These are phyloP conservation scores for Theobroma grandiflorum DNA, from an alignment of 441 rosid genomes.

Conservation along the genomic window DNA sequence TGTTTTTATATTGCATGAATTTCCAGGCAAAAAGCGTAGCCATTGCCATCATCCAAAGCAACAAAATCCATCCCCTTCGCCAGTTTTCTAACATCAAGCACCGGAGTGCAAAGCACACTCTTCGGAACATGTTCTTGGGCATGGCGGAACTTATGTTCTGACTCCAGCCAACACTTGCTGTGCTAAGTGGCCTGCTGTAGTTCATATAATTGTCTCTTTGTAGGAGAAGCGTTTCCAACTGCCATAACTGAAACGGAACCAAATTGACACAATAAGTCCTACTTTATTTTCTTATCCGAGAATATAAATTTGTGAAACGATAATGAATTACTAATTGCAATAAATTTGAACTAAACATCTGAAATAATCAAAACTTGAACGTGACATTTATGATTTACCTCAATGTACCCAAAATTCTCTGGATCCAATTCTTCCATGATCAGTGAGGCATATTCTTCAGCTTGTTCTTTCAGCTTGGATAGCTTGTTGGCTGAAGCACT, in stretches of 20 bases:
- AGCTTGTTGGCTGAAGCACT: slow-evolving; percentile 98
- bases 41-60: slow-evolving; percentile 72
- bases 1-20: slow-evolving; percentile 76
- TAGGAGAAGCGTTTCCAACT: slow-evolving; percentile 88
- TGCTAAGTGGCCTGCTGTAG: slow-evolving; percentile 86
- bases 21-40: slow-evolving; percentile 82
- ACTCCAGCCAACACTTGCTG: slow-evolving; percentile 71
- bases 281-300: background rate
- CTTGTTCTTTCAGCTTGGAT: slow-evolving; percentile 90
- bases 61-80: slow-evolving; percentile 82
- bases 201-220: slow-evolving; percentile 90
- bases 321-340: too few relatives aligned
- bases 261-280: background rate
- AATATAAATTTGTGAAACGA: too few relatives aligned
- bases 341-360: background rate
- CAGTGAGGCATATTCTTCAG: slow-evolving; percentile 91
- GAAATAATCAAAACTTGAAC: background rate
- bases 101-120: slow-evolving; percentile 46
- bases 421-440: slow-evolving; percentile 99
- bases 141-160: slow-evolving; percentile 58
- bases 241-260: slow-evolving; percentile 79
- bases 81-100: slow-evolving; percentile 78
- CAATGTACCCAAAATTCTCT: slow-evolving; percentile 90
- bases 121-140: slow-evolving; percentile 48
- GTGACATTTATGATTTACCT: slow-evolving; percentile 56